Base-by-base conservation (phyloP, 768 basidiomycete genomes). In the Mycena albidolilacea region DNA sequence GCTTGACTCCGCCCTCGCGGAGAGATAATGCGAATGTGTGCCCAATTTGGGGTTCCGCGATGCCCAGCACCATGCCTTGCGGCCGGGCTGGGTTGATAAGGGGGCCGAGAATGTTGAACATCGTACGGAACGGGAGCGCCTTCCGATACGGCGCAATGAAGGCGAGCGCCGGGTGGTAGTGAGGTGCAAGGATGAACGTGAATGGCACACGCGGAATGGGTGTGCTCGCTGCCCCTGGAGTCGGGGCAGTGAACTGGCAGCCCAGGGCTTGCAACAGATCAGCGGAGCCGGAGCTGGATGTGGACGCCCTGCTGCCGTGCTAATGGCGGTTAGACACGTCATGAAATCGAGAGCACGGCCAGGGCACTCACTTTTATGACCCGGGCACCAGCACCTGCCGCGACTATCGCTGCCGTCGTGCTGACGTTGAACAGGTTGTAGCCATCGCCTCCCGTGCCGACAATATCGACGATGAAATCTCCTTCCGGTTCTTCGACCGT, bases 381-480 rank as follows among this genome's bases (percentile, higher is more conserved):
- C 43, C 96, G 88, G 0, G 95, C 95, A 7, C 97, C 97, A 8
- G 97, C 95, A 15, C 97, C 97, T 30, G 97, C 96, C 38, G 97
- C 97, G 21, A 98, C 95, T 72, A 99, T 89, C 0, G 90, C 97
- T 3, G 97, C 97, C 2, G 95, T 93, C 0, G 97, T 98, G 80
- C 96, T 97, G 64, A 98, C 97, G 80, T 99, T 98, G 88, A 97
- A 98, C 0, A 97, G 92, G 78, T 98, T 95, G 82, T 97, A 91
- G 0, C 97, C 97, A 82, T 98, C 98, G 8, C 98, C 97, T 12
- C 97, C 96, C 0, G 96, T 97, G 2, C 96, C 96, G 23, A 97
- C 96, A 70, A 97, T 95, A 79, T 94, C 93, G 23, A 92, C 89
- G 15, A 95, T 89, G 67, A 95, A 95, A 80, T 97, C 95, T 7